Percentiles rank a stretch among this genome's conserved stretches.
These are phyloP conservation scores for Xerocomus spinulosus DNA, from an alignment of 768 basidiomycete species.

Conservation along the genomic window DNA sequence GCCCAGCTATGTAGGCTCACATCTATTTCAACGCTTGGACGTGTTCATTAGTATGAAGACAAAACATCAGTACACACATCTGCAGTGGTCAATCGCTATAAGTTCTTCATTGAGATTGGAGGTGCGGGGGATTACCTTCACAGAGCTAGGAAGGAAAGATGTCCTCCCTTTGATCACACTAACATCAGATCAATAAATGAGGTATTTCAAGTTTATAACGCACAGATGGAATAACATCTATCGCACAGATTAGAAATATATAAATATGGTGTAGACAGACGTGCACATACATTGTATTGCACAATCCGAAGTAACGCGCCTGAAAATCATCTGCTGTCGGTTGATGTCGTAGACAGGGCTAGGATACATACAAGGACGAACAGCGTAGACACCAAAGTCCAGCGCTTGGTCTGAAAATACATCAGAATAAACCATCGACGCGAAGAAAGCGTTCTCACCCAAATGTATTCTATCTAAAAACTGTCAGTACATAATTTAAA, in stretches of 20 bases:
- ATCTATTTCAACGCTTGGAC: background rate
- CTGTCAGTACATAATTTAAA: background rate
- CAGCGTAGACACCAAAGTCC: background rate
- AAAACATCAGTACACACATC: background rate
- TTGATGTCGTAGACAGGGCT: background rate
- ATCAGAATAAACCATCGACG: background rate
- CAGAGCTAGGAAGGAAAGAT: background rate
- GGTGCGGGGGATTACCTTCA: background rate
- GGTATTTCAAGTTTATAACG: background rate
- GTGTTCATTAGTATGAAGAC: background rate
- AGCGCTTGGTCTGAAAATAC: background rate
- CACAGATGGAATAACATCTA: background rate
- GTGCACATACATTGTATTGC: background rate
- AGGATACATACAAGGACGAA: background rate
- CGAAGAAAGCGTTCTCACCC: background rate
- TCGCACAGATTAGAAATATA: background rate
- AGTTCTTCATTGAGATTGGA: background rate
- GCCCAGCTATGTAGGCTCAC: background rate
- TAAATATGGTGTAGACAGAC: background rate
- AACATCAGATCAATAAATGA: background rate
- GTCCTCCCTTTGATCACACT: background rate
- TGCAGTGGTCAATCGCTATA: background rate
- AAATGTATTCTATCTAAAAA: background rate
- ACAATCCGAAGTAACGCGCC: background rate
- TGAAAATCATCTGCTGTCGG: background rate